A percentile compares a stretch with the other conserved stretches of the same genome.
These are phyloP conservation scores for Sugiyamaella americana DNA, from an alignment of 805 yeast genomes.

Conservation along the genomic window DNA sequence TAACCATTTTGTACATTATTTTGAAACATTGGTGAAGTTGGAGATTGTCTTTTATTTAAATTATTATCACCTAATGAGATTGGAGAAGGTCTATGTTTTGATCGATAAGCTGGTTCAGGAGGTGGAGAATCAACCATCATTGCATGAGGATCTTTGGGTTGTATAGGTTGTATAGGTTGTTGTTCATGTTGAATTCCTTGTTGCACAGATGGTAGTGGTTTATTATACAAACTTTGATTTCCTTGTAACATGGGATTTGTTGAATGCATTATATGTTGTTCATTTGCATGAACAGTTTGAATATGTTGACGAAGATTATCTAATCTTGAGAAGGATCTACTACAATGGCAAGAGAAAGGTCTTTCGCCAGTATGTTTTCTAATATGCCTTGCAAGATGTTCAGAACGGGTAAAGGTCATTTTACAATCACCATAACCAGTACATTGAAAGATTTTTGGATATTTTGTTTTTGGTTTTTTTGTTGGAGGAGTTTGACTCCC, in stretches of 20 bases:
- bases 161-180: background rate
- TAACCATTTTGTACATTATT: background rate
- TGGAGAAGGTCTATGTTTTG: constrained; percentile 18
- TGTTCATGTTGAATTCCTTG: no score
- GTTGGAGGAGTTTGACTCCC: background rate
- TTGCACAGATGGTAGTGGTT: constrained; percentile 18
- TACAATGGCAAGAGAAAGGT: constrained; percentile 80
- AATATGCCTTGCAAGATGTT: constrained; percentile 87
- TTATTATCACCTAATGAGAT: constrained; percentile 9
- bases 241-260: constrained; percentile 1
- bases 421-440: constrained; percentile 78
- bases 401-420: constrained; percentile 87
- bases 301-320: constrained; percentile 90
- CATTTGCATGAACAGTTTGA: constrained; percentile 70
- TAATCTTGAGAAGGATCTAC: constrained; percentile 70
- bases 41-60: constrained; percentile 9
- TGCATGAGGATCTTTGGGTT: constrained; percentile 1
- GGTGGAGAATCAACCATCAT: constrained; percentile 10
- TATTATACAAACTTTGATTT: constrained; percentile 14
- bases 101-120: background rate
- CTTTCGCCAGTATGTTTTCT: constrained; percentile 93
- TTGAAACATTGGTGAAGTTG: constrained; percentile 17
- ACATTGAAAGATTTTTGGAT: constrained; percentile 64
- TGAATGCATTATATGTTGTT: constrained; percentile 30
- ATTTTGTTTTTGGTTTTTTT: constrained; percentile 23